Conservation (phyloP, 129 eudicot genomes). For the Pittosporum tobira region DNA sequence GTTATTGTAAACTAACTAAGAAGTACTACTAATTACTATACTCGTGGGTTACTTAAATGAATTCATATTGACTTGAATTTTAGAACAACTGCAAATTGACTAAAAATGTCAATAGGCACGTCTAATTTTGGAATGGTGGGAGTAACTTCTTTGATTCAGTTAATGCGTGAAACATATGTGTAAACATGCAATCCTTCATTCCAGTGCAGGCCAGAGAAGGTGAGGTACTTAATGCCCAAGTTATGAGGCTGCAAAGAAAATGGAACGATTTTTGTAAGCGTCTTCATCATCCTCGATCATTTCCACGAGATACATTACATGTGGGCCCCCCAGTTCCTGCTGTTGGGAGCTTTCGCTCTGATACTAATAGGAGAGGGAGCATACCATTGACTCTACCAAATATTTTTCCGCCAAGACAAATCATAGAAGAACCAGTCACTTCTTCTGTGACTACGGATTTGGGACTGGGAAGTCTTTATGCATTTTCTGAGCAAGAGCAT, state of each 20-base stretch:
- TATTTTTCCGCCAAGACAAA: conserved; percentile 10
- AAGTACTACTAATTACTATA: no score
- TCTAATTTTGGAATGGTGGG: no score
- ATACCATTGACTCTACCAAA: conserved; percentile 14
- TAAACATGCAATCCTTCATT: conserved; percentile 28
- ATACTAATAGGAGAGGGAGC: conserved; percentile 11
- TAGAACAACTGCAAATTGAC: no score
- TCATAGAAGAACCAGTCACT: conserved; percentile 6
- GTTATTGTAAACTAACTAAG: no score
- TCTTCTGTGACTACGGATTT: conserved; percentile 67
- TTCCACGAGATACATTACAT: conserved; percentile 19
- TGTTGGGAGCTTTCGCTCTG: conserved; percentile 13
- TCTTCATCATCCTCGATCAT: conserved; percentile 30
- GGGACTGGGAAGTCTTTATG: conserved; percentile 61
- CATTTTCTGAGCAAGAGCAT: conserved; percentile 18
- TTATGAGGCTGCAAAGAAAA: conserved; percentile 55
- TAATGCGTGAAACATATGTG: conserved; percentile 14
- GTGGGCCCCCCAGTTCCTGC: conserved; percentile 20
- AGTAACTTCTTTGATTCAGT: neutral
- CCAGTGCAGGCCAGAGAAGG: conserved; percentile 80
- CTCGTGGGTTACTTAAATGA: no score
- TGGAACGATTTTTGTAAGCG: conserved; percentile 77
- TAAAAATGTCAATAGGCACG: no score
- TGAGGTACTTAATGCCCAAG: conserved; percentile 34
- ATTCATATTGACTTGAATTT: no score